These are phyloP conservation scores for Peltaster fructicola DNA, from an alignment of 2,329 filamentous ascomycete genomes.

Conservation along the genomic window DNA sequence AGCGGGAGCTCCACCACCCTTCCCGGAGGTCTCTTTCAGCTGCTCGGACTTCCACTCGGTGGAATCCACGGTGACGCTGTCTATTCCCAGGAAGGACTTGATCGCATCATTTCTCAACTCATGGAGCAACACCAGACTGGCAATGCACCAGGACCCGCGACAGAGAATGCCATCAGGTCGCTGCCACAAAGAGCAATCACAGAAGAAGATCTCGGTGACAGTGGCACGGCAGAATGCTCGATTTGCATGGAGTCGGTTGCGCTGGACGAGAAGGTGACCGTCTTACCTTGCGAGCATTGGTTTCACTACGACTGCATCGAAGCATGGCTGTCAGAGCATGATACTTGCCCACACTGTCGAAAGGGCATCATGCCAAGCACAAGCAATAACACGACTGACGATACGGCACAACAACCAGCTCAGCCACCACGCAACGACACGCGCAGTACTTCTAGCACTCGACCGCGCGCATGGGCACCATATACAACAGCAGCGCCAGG, in stretches of 20 bases:
- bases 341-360: slow-evolving; percentile 76
- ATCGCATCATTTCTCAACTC: slow-evolving; percentile 69
- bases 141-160: slow-evolving; percentile 67
- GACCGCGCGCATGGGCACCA: too few relatives aligned
- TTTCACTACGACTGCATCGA: slow-evolving; percentile 73
- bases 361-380: slow-evolving; percentile 30
- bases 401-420: slow-evolving; percentile 1
- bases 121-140: slow-evolving; percentile 69
- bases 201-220: slow-evolving; percentile 50
- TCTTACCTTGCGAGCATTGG: slow-evolving; percentile 81
- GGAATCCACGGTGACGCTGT: slow-evolving; percentile 54
- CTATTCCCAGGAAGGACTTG: slow-evolving; percentile 77
- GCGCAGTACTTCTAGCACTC: too few relatives aligned
- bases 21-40: slow-evolving; percentile 8
- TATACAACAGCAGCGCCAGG: too few relatives aligned
- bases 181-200: slow-evolving; percentile 52
- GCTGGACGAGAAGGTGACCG: slow-evolving; percentile 53
- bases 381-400: too few relatives aligned
- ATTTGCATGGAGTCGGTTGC: slow-evolving; percentile 85
- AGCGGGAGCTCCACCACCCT: slow-evolving; percentile 2
- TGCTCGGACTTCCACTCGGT: slow-evolving; percentile 22
- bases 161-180: slow-evolving; percentile 52
- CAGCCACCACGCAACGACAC: slow-evolving; percentile 1
- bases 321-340: slow-evolving; percentile 75
- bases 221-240: slow-evolving; percentile 62